A percentile compares a stretch with the other conserved stretches of the same genome.
Evolutionary conservation across 495 filamentous ascomycete genomes (phyloP).

Genomic region (Cryomyces minteri): DNA sequence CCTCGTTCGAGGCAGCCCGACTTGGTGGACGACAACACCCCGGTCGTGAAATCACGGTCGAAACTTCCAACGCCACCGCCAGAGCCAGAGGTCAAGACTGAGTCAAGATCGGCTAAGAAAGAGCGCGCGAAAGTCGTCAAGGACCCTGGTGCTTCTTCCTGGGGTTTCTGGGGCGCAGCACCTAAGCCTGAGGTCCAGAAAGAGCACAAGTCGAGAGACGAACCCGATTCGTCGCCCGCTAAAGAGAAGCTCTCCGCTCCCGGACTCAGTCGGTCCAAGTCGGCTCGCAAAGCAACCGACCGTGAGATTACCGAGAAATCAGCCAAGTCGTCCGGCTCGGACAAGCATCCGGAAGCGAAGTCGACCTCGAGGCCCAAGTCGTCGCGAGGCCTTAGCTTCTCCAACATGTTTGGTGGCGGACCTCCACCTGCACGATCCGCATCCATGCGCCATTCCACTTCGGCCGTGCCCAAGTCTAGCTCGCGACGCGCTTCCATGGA

Average conservation of each 20-base stretch:
- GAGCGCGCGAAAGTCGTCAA: constrained; percentile 39
- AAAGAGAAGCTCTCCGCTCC: constrained; percentile 19
- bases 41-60: neutral
- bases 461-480: constrained; percentile 13
- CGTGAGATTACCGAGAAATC: constrained; percentile 28
- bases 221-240: constrained; percentile 1
- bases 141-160: constrained; percentile 26
- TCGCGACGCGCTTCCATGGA: constrained; percentile 29
- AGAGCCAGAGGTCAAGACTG: constrained; percentile 24
- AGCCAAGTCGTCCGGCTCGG: constrained; percentile 35
- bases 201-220: constrained; percentile 17
- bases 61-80: constrained; percentile 35
- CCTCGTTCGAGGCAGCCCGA: neutral
- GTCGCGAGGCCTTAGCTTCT: constrained; percentile 30
- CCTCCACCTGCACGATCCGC: constrained; percentile 24
- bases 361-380: constrained; percentile 14
- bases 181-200: constrained; percentile 24
- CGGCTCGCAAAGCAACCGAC: constrained; percentile 30
- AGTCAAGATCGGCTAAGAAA: constrained; percentile 26
- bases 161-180: constrained; percentile 40
- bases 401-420: constrained; percentile 30
- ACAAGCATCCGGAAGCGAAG: constrained; percentile 20
- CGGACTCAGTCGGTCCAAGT: constrained; percentile 29
- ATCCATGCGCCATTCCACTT: constrained; percentile 24
- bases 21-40: neutral